Base-by-base conservation (phyloP, 805 yeast species). In the Metschnikowia cubensis region DNA sequence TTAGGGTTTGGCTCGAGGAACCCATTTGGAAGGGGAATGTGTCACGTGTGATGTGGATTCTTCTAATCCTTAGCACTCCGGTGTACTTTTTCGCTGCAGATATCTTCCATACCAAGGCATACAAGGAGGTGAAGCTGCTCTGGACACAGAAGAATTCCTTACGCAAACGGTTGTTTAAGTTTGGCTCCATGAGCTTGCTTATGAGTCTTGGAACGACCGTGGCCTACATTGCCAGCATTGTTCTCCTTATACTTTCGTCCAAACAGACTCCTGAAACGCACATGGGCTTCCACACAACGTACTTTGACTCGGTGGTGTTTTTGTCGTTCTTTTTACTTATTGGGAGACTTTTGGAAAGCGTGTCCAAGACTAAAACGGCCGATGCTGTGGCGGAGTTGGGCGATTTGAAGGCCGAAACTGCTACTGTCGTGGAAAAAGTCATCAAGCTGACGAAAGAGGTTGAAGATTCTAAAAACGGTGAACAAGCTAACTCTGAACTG, bases 291-390 rank as follows among this genome's bases (percentile, higher is more conserved):
- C 74, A 80, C 14, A 83, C 89, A 3, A 83, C 87, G 0, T 87
- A 84, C 59, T 87, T 87, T 61, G 95, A 87, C 60, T 83, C 91
- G 4, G 92, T 86, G 29, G 88, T 87, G 3, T 87, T 87, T 60
- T 70, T 87, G 55, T 79, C 90, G 0, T 81, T 87, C 59, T 87
- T 87, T 65, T 67, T 87, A 49, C 70, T 87, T 43, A 80, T 85
- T 51, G 95, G 95, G 1, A 75, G 89, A 40, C 68, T 84, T 29
- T 70, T 87, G 43, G 92, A 87, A 63, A 74, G 84, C 29, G 75
- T 76, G 55, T 81, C 91, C 1, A 87, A 85, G 60, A 71, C 76
- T 31, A 82, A 82, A 59, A 84, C 91, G 1, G 83, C 89, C 0
- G 78, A 79, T 38, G 85, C 89, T 0, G 76, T 87, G 29, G 70